Evolutionary conservation across 805 yeast genomes (phyloP), one percentile per base, ranked within the genome.

Genomic region (Wickerhamiella bombiphila): DNA sequence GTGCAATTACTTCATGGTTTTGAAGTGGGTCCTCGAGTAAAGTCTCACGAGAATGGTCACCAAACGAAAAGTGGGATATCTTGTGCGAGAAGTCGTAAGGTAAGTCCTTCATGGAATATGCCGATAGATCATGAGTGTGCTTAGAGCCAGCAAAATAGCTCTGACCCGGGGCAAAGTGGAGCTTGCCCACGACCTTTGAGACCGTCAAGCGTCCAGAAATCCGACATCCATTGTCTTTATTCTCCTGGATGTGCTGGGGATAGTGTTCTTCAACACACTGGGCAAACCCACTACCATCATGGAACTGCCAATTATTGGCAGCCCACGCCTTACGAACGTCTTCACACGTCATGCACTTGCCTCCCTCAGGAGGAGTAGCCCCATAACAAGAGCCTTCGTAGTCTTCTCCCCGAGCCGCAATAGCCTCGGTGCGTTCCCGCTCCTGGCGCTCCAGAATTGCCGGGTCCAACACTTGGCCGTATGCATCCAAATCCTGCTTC

Each of bases 151-250:
- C 57, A 29, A 76, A 70, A 50, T 65, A 67, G 2, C 93, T 74
- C 19, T 79, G 74, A 29, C 98, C 98, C 3, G 98, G 97, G 1
- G 96, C 95, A 66, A 91, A 85, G 62, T 91, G 97, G 45, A 91
- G 61, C 52, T 82, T 80, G 34, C 98, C 98, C 17, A 79, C 76
- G 32, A 91, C 79, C 60, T 93, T 73, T 58, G 81, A 81, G 52
- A 91, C 72, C 48, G 72, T 64, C 5, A 93, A 77, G 17, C 69
- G 65, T 22, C 98, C 98, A 44, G 69, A 68, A 29, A 91, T 66
- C 46, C 93, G 69, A 59, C 98, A 91, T 20, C 98, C 98, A 60
- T 88, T 94, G 40, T 65, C 54, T 37, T 81, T 60, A 49, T 77
- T 68, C 13, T 65, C 68, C 36, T 63, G 66, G 37, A 86, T 57